Evolutionary conservation across 495 filamentous ascomycete genomes (phyloP).

Genomic region (Penicillium ucsense): DNA sequence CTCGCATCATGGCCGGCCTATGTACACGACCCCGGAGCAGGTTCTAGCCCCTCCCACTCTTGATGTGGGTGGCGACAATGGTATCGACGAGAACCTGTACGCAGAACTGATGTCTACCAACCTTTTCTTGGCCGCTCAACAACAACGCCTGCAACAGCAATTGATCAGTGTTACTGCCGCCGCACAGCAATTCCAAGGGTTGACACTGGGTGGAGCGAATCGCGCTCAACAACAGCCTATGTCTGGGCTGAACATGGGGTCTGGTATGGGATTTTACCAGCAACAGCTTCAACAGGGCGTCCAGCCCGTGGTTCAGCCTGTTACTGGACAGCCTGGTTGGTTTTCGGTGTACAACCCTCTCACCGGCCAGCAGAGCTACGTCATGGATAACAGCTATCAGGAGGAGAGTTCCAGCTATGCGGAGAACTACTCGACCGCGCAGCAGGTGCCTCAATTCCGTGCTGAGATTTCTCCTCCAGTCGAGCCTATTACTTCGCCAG

Average conservation of each 20-base stretch:
- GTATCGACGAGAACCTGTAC: constrained; percentile 73
- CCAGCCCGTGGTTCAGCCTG: constrained; percentile 58
- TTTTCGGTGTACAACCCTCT: constrained; percentile 76
- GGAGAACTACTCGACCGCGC: constrained; percentile 30
- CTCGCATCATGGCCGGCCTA: constrained; percentile 36
- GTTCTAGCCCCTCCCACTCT: constrained; percentile 76
- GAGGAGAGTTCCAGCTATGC: constrained; percentile 26
- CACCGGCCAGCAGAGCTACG: constrained; percentile 69
- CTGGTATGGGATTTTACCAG: constrained; percentile 47
- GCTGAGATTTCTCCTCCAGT: constrained; percentile 76
- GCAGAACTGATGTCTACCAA: constrained; percentile 79
- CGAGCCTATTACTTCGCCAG: constrained; percentile 41
- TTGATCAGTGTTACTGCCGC: constrained; percentile 45
- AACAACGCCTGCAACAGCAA: constrained; percentile 70
- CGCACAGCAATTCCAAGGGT: constrained; percentile 66
- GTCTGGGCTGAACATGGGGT: constrained; percentile 27
- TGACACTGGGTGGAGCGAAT: constrained; percentile 44
- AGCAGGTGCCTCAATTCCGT: constrained; percentile 51
- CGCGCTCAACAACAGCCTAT: constrained; percentile 33
- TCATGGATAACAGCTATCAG: constrained; percentile 46
- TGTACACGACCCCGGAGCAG: constrained; percentile 70
- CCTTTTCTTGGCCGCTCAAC: constrained; percentile 75
- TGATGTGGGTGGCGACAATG: constrained; percentile 52
- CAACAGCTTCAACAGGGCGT: constrained; percentile 67
- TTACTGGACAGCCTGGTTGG: constrained; percentile 61